phyloP scores from a whole-genome alignment of 192 early-diverging fungal species.

The Jimgerdemannia lactiflua region DNA sequence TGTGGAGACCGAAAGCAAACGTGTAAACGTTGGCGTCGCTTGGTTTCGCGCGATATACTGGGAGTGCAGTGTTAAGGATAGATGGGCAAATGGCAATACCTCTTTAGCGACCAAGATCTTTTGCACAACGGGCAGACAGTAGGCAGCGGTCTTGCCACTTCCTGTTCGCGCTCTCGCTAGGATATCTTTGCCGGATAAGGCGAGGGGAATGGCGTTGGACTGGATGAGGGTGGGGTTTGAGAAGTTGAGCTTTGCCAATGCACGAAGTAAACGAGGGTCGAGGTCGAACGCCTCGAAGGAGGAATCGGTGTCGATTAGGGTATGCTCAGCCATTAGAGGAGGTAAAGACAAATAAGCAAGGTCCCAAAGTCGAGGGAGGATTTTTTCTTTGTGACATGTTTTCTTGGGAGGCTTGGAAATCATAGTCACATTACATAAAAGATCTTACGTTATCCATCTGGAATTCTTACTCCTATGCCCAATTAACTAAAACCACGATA shows the following conservation, averaged over 20 bases:
- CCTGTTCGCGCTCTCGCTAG: constrained; percentile 92
- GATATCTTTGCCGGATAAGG: constrained; percentile 90
- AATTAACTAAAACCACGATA: too few relatives aligned
- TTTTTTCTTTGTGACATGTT: neutral
- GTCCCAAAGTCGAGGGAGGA: neutral
- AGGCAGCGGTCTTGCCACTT: constrained; percentile 96
- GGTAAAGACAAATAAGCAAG: neutral
- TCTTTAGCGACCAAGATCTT: constrained; percentile 80
- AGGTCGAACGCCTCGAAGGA: constrained; percentile 70
- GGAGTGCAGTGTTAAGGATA: too few relatives aligned
- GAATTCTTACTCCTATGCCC: too few relatives aligned
- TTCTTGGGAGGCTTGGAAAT: neutral
- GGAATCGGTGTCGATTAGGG: constrained; percentile 44
- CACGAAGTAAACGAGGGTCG: constrained; percentile 85
- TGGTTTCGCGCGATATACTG: too few relatives aligned
- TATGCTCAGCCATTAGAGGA: constrained; percentile 21
- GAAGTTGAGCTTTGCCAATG: constrained; percentile 81
- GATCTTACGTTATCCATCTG: too few relatives aligned
- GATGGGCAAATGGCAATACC: constrained; percentile 20
- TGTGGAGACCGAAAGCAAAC: neutral
- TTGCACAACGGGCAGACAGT: constrained; percentile 87
- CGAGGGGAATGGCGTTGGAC: constrained; percentile 83
- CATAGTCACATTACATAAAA: too few relatives aligned
- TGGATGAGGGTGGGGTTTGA: constrained; percentile 89
- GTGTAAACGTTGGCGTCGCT: too few relatives aligned